Base-by-base conservation (phyloP, 2,329 filamentous ascomycete species). In the Penicillium fuscoglaucum region DNA sequence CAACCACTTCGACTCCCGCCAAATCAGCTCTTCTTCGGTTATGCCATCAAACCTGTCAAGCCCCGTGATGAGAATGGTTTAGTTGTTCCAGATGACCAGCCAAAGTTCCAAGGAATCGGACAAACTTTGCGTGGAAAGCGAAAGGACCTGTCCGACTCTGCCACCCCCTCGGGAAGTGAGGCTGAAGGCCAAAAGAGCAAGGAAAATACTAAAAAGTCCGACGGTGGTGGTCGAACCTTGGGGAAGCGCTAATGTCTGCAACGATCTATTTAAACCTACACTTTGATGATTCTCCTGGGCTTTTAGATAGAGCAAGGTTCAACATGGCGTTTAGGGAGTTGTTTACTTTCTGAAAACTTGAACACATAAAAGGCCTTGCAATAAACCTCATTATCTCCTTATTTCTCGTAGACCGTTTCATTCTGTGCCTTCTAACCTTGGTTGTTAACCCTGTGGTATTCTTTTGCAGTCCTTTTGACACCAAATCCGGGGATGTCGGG, bases 11-110 rank as follows among this genome's bases (percentile, higher is more conserved):
- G 95, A 29, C 75, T 99, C 52, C 85, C 91, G 0, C 89, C 90
- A 0, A 95, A 95, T 68, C 96, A 97, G 76, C 82, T 99, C 5
- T 99, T 99, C 81, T 96, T 99, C 63, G 95, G 95, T 3, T 99
- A 98, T 70, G 89, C 96, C 70, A 84, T 96, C 72, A 96, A 90
- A 74, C 93, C 93, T 0, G 82, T 96, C 43, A 93, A 91, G 79
- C 90, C 90, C 9, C 86, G 89, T 57, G 88, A 86, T 37, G 86
- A 91, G 58, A 82, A 87, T 60, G 72, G 73, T 6, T 86, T 89
- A 59, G 83, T 86, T 39, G 70, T 76, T 17, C 84, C 86, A 61
- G 81, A 86, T n/a, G 82, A 83, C 59, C 85, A 86, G 63, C 88
- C 89, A n/a, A 86, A 87, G 66, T 96, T 96, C 75, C 86, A 88